Evolutionary conservation across 805 yeast genomes (phyloP).

Genomic region (Brettanomyces nanus): DNA sequence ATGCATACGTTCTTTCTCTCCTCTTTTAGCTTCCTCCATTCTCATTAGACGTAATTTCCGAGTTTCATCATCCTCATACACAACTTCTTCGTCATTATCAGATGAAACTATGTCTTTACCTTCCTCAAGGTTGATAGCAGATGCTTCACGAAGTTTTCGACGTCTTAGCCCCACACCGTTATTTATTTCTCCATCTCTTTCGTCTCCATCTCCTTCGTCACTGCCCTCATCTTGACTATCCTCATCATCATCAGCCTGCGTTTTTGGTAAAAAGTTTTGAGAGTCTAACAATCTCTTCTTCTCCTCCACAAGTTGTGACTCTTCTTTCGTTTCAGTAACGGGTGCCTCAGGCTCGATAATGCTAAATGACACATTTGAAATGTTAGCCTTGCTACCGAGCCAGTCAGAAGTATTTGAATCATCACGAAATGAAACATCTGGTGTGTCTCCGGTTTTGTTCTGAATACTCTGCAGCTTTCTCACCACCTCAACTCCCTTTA

Average conservation of each 20-base stretch:
- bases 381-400: neutral
- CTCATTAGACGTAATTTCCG: conserved; percentile 19
- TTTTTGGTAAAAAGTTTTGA: conserved; percentile 23
- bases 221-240: conserved; percentile 1
- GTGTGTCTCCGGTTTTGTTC: conserved; percentile 1
- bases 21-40: conserved; percentile 18
- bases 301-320: conserved; percentile 11
- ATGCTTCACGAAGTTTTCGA: conserved; percentile 4
- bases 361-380: neutral
- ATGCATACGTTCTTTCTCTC: conserved; percentile 16
- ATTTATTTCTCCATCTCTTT: conserved; percentile 12
- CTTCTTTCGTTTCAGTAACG: neutral
- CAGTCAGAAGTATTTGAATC: neutral
- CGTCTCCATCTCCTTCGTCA: conserved; percentile 8
- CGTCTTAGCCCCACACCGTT: conserved; percentile 15
- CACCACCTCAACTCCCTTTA: conserved; percentile 7
- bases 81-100: conserved; percentile 16
- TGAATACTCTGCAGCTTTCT: conserved; percentile 1
- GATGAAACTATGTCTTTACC: conserved; percentile 6
- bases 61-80: conserved; percentile 32
- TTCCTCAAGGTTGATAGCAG: conserved; percentile 24
- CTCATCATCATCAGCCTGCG: conserved; percentile 20
- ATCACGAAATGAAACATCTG: conserved; percentile 4
- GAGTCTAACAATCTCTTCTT: conserved; percentile 19
- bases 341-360: neutral